Evolutionary conservation across 148 eudicot species (phyloP).

Genomic region (Mesembryanthemum crystallinum): DNA sequence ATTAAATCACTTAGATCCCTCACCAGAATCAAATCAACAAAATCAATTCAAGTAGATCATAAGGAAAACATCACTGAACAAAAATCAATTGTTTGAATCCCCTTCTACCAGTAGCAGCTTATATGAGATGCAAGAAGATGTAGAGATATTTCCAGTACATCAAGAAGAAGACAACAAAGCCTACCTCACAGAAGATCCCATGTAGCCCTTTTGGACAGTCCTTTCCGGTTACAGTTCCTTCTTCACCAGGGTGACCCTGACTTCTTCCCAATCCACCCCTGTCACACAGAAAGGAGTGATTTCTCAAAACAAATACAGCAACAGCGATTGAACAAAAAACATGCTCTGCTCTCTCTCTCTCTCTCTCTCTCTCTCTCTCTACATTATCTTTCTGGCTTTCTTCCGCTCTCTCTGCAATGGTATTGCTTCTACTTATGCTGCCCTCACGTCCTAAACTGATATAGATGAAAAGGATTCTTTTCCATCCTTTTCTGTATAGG

Average conservation of each 20-base stretch:
- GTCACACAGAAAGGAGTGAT: slow-evolving; percentile 20
- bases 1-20: background rate
- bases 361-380: too few relatives aligned
- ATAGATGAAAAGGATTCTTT: too few relatives aligned
- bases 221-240: slow-evolving; percentile 89
- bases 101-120: background rate
- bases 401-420: too few relatives aligned
- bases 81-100: background rate
- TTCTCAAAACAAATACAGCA: background rate
- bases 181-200: slow-evolving; percentile 89
- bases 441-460: too few relatives aligned
- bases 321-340: background rate
- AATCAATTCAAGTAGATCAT: background rate
- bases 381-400: too few relatives aligned
- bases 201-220: slow-evolving; percentile 86
- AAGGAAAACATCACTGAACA: background rate
- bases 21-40: background rate
- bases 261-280: slow-evolving; percentile 85
- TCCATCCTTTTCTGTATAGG: too few relatives aligned
- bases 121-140: background rate
- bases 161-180: slow-evolving; percentile 14
- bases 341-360: too few relatives aligned
- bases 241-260: slow-evolving; percentile 69
- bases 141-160: background rate
- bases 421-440: too few relatives aligned